Conservation (phyloP, 768 basidiomycete genomes). For the Rhizopogon rudus region DNA sequence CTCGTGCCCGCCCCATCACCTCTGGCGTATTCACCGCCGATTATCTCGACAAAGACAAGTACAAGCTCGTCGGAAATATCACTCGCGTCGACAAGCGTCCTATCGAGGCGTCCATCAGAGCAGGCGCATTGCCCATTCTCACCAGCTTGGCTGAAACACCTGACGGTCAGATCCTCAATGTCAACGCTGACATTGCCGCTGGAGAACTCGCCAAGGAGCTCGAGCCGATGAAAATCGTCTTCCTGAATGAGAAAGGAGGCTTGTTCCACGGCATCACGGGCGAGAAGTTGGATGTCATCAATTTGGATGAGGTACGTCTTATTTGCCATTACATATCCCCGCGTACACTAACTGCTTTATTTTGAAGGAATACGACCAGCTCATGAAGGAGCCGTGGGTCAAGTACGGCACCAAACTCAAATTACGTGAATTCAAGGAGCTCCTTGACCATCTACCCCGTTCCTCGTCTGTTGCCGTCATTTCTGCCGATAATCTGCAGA, state of each 20-base stretch:
- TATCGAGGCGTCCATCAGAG: constrained; percentile 93
- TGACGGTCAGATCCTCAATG: constrained; percentile 98
- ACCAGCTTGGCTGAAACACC: constrained; percentile 91
- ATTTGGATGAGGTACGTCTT: constrained; percentile 80
- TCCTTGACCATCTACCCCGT: constrained; percentile 95
- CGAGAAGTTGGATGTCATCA: constrained; percentile 94
- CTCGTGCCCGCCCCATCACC: constrained; percentile 95
- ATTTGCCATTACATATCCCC: not conserved
- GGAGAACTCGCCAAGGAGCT: constrained; percentile 97
- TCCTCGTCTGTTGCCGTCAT: constrained; percentile 99
- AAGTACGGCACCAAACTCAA: constrained; percentile 99
- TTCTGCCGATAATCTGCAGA: constrained; percentile 86
- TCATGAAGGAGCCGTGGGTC: constrained; percentile 99
- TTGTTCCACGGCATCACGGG: constrained; percentile 97
- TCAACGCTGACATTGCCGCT: constrained; percentile 98
- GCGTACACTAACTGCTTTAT: not conserved
- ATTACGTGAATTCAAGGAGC: constrained; percentile 97
- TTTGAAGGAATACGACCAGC: constrained; percentile 82
- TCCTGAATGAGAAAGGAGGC: constrained; percentile 97
- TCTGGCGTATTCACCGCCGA: constrained; percentile 97
- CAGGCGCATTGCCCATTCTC: constrained; percentile 93
- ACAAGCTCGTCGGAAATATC: constrained; percentile 94
- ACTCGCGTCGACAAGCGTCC: constrained; percentile 94
- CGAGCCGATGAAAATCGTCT: constrained; percentile 98
- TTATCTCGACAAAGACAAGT: constrained; percentile 92